phyloP scores from a whole-genome alignment of 1,139 yeast genomes.

The Blastobotrys buckinghamii region DNA sequence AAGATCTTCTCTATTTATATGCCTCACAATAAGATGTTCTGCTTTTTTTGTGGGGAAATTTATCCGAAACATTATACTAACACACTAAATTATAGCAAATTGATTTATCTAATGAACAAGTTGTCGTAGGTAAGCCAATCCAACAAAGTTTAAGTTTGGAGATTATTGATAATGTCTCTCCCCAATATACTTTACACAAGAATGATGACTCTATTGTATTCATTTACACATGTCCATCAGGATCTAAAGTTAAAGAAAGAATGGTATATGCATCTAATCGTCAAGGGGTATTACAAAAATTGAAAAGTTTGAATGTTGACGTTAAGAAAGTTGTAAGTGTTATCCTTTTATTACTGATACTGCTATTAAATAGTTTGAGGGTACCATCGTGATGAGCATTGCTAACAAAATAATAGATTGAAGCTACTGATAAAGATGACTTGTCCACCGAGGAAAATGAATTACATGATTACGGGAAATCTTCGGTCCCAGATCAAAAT shows the following conservation, averaged over 20 bases:
- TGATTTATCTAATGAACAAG: conserved; percentile 36
- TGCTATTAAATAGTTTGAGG: conserved; percentile 19
- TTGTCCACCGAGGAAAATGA: conserved; percentile 17
- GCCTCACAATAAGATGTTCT: no score
- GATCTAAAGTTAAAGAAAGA: conserved; percentile 82
- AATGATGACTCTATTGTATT: conserved; percentile 37
- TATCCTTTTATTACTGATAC: no score
- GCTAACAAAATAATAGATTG: conserved; percentile 19
- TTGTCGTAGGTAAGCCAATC: conserved; percentile 22
- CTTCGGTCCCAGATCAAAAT: conserved; percentile 4
- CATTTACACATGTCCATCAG: conserved; percentile 84
- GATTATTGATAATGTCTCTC: conserved; percentile 37
- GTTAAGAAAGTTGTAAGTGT: conserved; percentile 24
- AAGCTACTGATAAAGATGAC: conserved; percentile 30
- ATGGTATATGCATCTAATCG: conserved; percentile 90
- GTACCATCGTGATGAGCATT: not conserved
- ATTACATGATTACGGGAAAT: not conserved
- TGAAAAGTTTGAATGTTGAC: conserved; percentile 13
- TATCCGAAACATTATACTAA: not conserved
- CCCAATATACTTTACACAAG: conserved; percentile 55
- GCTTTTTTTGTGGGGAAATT: conserved; percentile 2
- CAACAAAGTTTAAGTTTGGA: conserved; percentile 25
- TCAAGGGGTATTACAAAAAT: conserved; percentile 42
- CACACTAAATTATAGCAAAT: conserved; percentile 22
- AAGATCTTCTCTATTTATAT: no score